Base-by-base conservation (phyloP, 768 basidiomycete species). In the Agrocybe praecox region DNA sequence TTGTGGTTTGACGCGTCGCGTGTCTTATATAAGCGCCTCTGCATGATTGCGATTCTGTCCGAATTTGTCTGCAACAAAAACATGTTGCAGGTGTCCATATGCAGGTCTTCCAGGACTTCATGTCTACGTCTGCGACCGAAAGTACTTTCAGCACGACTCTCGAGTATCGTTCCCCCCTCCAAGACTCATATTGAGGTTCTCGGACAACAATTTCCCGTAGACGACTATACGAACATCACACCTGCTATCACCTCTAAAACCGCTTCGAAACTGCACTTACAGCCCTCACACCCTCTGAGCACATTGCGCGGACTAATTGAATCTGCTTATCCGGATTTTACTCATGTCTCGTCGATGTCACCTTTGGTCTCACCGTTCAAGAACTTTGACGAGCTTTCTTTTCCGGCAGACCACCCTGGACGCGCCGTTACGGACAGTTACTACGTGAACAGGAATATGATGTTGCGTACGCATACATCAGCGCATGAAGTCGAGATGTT, bases 391-490 rank as follows among this genome's bases (percentile, higher is more conserved):
- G 92, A 96, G 62, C 87, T 99, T 29, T 94, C 93, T 3, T 98
- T 99, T 74, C 89, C 96, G 0, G 65, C 76, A 14, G 95, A 98
- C 76, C 97, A 99, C 70, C 95, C 96, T 0, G 96, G 97, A 17
- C 86, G 97, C 57, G 81, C 90, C 21, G 78, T 86, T 45, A 92
- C 92, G 43, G 97, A 99, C 76, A 92, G 90, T 67, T 99, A 99
- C 79, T 99, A 99, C 74, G 79, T 97, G 68, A 98, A 98, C 76
- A 83, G 80, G 65, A 77, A 86, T 64, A 78, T 89, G 67, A 94
- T 99, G 93, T 85, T 99, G 34, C 89, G 97, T 42, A 98, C 97
- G 0, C 97, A 99, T 70, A 98, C 97, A 1, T 94, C 92, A n/a
- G 94, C 97, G 4, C 97, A 99, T 69, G 96, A 99, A 75, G 91